A percentile compares a stretch with the other conserved stretches of the same genome.
Evolutionary conservation across 371 early-diverging fungal genomes (phyloP).

Genomic region (Mortierella sp.): DNA sequence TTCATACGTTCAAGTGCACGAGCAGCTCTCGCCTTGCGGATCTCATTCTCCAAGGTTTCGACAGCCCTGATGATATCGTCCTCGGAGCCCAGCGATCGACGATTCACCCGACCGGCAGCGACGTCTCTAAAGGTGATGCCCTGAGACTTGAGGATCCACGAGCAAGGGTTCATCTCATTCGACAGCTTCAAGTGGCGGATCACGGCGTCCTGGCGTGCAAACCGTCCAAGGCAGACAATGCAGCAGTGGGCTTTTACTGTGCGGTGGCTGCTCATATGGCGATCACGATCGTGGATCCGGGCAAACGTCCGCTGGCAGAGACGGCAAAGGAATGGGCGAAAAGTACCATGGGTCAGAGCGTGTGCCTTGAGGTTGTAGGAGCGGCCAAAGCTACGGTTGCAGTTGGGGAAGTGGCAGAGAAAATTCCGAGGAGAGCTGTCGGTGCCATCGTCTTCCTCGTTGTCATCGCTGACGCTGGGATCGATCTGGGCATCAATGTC

Average conservation of each 20-base stretch:
- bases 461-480: not conserved
- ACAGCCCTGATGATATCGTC: conserved; percentile 20
- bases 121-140: conserved; percentile 30
- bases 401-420: conserved; percentile 53
- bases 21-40: conserved; percentile 14
- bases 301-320: conserved; percentile 31
- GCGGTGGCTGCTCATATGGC: conserved; percentile 50
- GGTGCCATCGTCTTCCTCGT: conserved; percentile 2
- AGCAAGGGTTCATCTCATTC: conserved; percentile 32
- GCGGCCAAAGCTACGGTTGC: conserved; percentile 79
- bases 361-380: conserved; percentile 86
- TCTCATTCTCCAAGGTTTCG: conserved; percentile 29
- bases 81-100: conserved; percentile 28
- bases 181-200: conserved; percentile 41
- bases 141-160: conserved; percentile 32
- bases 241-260: conserved; percentile 23
- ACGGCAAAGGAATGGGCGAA: conserved; percentile 72
- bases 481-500: not conserved
- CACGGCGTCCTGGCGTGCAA: conserved; percentile 47
- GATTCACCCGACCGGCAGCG: conserved; percentile 23
- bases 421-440: not conserved
- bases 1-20: conserved; percentile 29
- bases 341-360: conserved; percentile 74
- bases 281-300: conserved; percentile 39
- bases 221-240: conserved; percentile 33